Conservation (phyloP, 2,329 filamentous ascomycete species). For the Pseudogymnoascus sp. region DNA sequence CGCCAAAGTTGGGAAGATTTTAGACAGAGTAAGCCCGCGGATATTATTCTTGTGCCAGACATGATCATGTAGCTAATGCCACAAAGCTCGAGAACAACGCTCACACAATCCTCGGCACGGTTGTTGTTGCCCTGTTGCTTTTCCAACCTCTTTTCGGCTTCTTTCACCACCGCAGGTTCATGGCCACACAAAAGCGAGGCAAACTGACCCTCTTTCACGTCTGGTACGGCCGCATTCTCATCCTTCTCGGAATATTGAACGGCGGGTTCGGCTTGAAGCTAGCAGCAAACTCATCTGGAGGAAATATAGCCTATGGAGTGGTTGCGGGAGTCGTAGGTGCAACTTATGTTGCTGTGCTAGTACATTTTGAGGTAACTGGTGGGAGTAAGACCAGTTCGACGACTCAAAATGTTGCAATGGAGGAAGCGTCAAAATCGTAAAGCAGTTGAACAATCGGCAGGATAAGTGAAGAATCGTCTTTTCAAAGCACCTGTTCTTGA, state of each 20-base stretch:
- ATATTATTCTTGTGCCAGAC: conserved; percentile 11
- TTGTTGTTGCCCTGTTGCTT: conserved; percentile 45
- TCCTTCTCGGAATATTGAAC: conserved; percentile 54
- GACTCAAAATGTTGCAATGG: background rate
- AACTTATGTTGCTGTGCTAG: conserved; percentile 34
- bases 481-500: background rate
- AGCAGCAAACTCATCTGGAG: conserved; percentile 33
- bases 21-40: conserved; percentile 34
- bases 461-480: background rate
- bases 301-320: conserved; percentile 48
- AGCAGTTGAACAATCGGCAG: background rate
- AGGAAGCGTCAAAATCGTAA: background rate
- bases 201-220: conserved; percentile 50
- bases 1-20: conserved; percentile 38
- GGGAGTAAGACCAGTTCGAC: background rate
- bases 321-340: conserved; percentile 43
- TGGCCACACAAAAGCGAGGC: conserved; percentile 40
- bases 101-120: conserved; percentile 50
- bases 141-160: conserved; percentile 52
- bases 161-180: conserved; percentile 49
- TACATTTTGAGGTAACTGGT: background rate
- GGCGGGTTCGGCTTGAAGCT: conserved; percentile 54
- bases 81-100: conserved; percentile 25
- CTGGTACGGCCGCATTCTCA: conserved; percentile 53
- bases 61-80: conserved; percentile 39